These are phyloP conservation scores for Hibiscus tridactylites DNA, from an alignment of 345 rosid genomes.

Conservation along the genomic window DNA sequence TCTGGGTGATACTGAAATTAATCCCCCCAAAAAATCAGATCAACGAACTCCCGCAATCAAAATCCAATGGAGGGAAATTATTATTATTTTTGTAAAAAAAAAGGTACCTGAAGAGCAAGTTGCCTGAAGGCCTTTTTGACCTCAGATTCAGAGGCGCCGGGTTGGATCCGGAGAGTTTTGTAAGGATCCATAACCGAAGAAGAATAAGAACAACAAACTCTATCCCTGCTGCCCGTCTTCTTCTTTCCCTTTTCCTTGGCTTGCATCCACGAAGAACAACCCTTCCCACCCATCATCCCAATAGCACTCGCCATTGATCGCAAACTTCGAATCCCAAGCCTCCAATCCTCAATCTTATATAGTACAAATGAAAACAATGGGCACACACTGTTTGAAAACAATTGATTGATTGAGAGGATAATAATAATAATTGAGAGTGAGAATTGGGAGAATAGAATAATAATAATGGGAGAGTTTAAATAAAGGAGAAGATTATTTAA, in stretches of 20 bases:
- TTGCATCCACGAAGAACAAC: constrained; percentile 40
- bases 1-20: constrained; percentile 86
- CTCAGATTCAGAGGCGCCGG: constrained; percentile 73
- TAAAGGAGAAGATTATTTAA: no score
- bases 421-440: no score
- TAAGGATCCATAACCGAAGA: constrained; percentile 60
- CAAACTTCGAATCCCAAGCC: neutral
- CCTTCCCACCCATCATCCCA: constrained; percentile 40
- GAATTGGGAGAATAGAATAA: no score
- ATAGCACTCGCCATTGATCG: constrained; percentile 18
- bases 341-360: no score
- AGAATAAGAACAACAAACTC: constrained; percentile 25
- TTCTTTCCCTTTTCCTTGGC: constrained; percentile 25
- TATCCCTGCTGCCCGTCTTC: constrained; percentile 19
- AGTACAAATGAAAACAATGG: no score
- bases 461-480: no score
- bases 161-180: constrained; percentile 61
- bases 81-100: no score
- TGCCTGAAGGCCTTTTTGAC: constrained; percentile 80
- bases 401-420: no score
- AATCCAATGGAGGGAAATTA: neutral
- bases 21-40: neutral
- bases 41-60: neutral
- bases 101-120: constrained; percentile 70
- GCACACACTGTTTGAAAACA: no score